These are phyloP conservation scores for Evernia prunastri DNA, from an alignment of 495 filamentous ascomycete genomes.

Conservation along the genomic window DNA sequence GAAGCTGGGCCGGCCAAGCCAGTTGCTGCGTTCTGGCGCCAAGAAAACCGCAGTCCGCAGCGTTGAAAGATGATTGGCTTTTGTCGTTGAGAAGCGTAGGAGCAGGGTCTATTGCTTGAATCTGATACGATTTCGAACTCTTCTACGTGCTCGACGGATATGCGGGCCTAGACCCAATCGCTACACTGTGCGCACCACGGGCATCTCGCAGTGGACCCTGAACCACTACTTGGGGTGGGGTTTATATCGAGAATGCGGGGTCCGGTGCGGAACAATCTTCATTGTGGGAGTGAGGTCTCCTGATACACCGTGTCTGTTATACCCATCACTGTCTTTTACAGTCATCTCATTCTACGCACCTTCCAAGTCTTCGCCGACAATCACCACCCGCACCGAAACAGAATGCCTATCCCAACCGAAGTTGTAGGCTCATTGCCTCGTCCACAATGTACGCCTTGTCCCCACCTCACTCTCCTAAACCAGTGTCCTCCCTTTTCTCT, in stretches of 20 bases:
- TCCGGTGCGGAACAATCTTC: background rate
- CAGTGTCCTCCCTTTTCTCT: background rate
- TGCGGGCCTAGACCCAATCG: background rate
- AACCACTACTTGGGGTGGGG: background rate
- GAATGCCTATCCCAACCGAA: slow-evolving; percentile 35
- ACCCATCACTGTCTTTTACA: background rate
- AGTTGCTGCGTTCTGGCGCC: background rate
- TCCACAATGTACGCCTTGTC: slow-evolving; percentile 24
- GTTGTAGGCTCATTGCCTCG: slow-evolving; percentile 41
- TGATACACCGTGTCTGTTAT: background rate
- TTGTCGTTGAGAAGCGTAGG: background rate
- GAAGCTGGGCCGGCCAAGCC: background rate
- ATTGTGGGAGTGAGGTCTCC: background rate
- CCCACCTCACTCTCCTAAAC: no score
- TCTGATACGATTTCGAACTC: background rate
- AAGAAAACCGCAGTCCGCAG: background rate
- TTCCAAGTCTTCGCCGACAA: background rate
- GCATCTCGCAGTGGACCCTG: background rate
- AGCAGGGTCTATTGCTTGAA: background rate
- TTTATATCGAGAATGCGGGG: background rate
- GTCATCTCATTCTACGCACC: background rate
- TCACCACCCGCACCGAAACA: background rate
- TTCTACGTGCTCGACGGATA: background rate
- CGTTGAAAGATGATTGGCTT: background rate
- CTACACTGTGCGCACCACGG: background rate